phyloP scores from a whole-genome alignment of 441 rosid genomes.

The Gossypium davidsonii region DNA sequence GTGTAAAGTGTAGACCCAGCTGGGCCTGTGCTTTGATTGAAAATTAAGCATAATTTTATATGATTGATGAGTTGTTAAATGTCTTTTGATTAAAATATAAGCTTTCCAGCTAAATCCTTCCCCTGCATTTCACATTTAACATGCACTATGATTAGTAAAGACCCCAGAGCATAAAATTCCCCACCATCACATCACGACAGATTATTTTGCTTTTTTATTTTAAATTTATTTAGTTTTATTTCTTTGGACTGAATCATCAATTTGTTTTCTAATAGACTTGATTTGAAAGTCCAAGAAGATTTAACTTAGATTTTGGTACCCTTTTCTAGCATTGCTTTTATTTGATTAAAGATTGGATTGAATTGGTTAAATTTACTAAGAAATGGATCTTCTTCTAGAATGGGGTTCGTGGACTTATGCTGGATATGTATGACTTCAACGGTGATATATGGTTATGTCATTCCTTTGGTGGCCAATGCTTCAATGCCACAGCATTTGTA shows the following conservation, averaged over 20 bases:
- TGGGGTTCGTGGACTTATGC: conserved; percentile 94
- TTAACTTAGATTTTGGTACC: not conserved
- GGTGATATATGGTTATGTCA: conserved; percentile 85
- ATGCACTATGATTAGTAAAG: not conserved
- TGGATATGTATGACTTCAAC: conserved; percentile 77
- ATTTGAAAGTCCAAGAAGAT: not conserved
- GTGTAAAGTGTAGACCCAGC: not conserved
- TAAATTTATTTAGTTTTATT: not conserved
- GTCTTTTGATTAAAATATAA: conserved; percentile 11
- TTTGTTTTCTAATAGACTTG: not conserved
- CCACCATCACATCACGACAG: not conserved
- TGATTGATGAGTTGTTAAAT: not conserved
- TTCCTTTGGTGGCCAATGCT: conserved; percentile 63
- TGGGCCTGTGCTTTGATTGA: conserved; percentile 5
- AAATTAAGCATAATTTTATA: conserved; percentile 6
- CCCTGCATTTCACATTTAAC: conserved; percentile 3
- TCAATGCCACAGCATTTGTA: conserved; percentile 75
- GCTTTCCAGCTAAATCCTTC: conserved; percentile 8
- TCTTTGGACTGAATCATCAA: not conserved
- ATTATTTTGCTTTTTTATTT: not conserved
- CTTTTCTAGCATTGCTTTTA: not conserved
- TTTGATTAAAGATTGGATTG: not conserved
- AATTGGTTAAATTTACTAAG: not conserved
- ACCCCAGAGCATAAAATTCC: not conserved
- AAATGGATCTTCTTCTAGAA: conserved; percentile 39